phyloP scores from a whole-genome alignment of 805 yeast species.

The Starmerella sirachaensis region DNA sequence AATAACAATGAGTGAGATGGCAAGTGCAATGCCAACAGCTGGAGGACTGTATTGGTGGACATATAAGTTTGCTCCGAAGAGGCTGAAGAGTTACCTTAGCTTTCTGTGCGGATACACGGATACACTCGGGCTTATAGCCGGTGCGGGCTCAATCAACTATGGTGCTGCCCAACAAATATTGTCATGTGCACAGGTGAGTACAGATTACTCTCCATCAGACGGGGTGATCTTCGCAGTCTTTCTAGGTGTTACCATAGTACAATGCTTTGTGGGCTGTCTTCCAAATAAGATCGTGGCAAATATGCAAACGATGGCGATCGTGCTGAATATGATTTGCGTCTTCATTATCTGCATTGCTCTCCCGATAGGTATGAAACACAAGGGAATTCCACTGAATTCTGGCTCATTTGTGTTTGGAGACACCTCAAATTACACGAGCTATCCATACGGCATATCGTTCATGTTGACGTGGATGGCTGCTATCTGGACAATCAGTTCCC shows the following conservation, averaged over 20 bases:
- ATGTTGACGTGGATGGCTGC: conserved; percentile 49
- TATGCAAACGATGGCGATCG: conserved; percentile 48
- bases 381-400: conserved; percentile 32
- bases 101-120: conserved; percentile 57
- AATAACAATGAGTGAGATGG: conserved; percentile 50
- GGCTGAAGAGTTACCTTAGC: conserved; percentile 37
- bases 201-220: conserved; percentile 41
- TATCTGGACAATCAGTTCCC: conserved; percentile 65
- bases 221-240: conserved; percentile 53
- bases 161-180: conserved; percentile 55
- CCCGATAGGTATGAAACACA: conserved; percentile 39
- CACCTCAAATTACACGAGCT: conserved; percentile 38
- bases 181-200: conserved; percentile 28
- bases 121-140: conserved; percentile 54
- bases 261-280: conserved; percentile 41
- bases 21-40: conserved; percentile 60
- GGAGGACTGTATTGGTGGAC: conserved; percentile 69
- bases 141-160: conserved; percentile 55
- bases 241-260: conserved; percentile 46
- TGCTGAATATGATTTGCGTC: conserved; percentile 42
- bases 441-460: conserved; percentile 51
- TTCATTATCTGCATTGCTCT: conserved; percentile 48
- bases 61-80: conserved; percentile 50
- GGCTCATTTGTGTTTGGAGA: conserved; percentile 46
- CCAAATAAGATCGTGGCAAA: conserved; percentile 47